phyloP scores from a whole-genome alignment of 2,329 filamentous ascomycete genomes.

The Sporothrix pseudoabietina region DNA sequence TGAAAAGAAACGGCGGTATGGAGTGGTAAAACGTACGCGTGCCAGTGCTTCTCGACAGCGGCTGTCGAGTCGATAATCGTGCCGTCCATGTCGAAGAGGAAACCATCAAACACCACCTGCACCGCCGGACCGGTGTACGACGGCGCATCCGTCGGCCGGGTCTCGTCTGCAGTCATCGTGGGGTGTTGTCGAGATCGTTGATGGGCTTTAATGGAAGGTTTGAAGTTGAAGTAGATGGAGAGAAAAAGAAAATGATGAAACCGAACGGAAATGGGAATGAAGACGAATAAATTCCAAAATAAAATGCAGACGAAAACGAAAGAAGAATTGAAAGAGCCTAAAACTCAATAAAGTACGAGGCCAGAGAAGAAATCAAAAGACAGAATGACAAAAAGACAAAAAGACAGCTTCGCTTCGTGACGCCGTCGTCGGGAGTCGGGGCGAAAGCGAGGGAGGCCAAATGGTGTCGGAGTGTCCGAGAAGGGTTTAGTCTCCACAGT shows the following conservation, averaged over 20 bases:
- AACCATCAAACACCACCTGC: constrained; percentile 55
- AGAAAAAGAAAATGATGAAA: background rate
- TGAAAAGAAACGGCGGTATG: background rate
- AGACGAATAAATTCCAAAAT: background rate
- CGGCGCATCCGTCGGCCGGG: constrained; percentile 31
- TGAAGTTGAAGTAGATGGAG: background rate
- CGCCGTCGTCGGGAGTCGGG: constrained; percentile 5
- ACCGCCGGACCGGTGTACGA: constrained; percentile 47
- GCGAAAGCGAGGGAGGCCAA: background rate
- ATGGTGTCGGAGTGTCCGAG: constrained; percentile 31
- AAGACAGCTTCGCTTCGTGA: background rate
- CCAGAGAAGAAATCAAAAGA: background rate
- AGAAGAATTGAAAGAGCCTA: background rate
- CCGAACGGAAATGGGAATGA: background rate
- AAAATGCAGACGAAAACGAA: background rate
- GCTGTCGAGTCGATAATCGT: constrained; percentile 81
- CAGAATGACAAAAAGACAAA: background rate
- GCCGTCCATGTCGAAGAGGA: constrained; percentile 77
- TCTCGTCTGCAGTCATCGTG: constrained; percentile 27
- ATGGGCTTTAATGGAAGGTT: background rate
- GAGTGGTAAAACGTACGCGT: constrained; percentile 52
- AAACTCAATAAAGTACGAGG: background rate
- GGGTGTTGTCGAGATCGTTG: background rate
- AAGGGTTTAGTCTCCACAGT: constrained; percentile 12
- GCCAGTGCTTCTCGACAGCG: constrained; percentile 78